phyloP scores from a whole-genome alignment of 805 yeast genomes.

The Candida orba region DNA sequence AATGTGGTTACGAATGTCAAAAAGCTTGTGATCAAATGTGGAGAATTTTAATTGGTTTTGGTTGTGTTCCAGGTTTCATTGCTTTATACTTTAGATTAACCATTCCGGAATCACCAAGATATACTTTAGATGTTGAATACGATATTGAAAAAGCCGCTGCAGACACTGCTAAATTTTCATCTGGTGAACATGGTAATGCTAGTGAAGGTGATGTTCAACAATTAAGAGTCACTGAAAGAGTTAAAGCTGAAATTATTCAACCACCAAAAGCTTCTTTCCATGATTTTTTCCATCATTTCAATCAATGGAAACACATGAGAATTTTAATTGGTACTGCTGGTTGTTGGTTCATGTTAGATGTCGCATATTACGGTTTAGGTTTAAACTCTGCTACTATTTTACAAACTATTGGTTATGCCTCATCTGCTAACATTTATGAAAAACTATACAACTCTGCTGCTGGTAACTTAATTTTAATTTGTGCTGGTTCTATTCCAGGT shows the following conservation, averaged over 20 bases:
- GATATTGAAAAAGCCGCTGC: slow-evolving; percentile 52
- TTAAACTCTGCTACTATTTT: slow-evolving; percentile 76
- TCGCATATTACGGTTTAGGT: slow-evolving; percentile 86
- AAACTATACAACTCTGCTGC: slow-evolving; percentile 73
- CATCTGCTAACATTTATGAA: slow-evolving; percentile 59
- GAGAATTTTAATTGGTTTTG: slow-evolving; percentile 86
- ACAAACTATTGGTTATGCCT: slow-evolving; percentile 78
- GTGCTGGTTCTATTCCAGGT: slow-evolving; percentile 95
- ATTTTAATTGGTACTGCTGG: slow-evolving; percentile 84
- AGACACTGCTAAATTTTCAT: slow-evolving; percentile 42
- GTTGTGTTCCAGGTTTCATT: slow-evolving; percentile 80
- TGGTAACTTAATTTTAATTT: slow-evolving; percentile 85
- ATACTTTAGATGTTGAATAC: slow-evolving; percentile 67
- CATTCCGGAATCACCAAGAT: slow-evolving; percentile 93
- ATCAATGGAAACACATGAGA: slow-evolving; percentile 81
- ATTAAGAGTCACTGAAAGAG: slow-evolving; percentile 40
- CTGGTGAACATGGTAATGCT: slow-evolving; percentile 48
- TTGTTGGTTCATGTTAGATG: slow-evolving; percentile 86
- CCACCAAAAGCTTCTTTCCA: slow-evolving; percentile 78
- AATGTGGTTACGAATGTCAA: slow-evolving; percentile 61
- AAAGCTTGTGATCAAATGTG: slow-evolving; percentile 89
- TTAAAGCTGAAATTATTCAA: slow-evolving; percentile 42
- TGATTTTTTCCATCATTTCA: slow-evolving; percentile 69
- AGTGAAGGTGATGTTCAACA: slow-evolving; percentile 35
- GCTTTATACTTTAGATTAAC: slow-evolving; percentile 90